Evolutionary conservation across 2,329 filamentous ascomycete genomes (phyloP).

Genomic region (Colletotrichum gloeosporioides): DNA sequence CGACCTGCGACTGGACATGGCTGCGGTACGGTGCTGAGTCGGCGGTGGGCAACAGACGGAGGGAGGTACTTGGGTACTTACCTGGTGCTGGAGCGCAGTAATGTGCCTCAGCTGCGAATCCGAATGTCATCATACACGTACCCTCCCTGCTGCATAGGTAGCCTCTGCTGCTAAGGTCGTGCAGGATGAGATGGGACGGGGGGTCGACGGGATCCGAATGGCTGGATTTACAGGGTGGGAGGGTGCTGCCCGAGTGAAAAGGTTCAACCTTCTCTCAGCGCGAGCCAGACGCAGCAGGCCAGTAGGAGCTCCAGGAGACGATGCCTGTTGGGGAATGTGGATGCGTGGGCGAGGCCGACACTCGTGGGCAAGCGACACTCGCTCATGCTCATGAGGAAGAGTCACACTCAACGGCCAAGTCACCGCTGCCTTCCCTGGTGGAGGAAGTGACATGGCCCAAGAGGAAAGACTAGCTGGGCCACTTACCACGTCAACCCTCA

Average conservation of each 20-base stretch:
- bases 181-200: not conserved
- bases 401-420: not conserved
- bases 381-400: not conserved
- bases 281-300: not conserved
- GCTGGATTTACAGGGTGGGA: not conserved
- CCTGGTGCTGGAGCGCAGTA: not conserved
- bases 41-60: not conserved
- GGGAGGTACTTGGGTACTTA: not conserved
- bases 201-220: not conserved
- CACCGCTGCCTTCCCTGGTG: slow-evolving; percentile 1
- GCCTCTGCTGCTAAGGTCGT: not conserved
- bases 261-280: not conserved
- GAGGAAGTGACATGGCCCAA: not conserved
- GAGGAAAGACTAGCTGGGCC: not conserved
- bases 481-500: not conserved
- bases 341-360: slow-evolving; percentile 9
- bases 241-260: not conserved
- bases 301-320: not conserved
- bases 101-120: not conserved
- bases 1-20: not conserved
- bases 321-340: slow-evolving; percentile 19
- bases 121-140: not conserved
- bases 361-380: not conserved
- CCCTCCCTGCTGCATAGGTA: not conserved
- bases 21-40: not conserved